Percentiles rank a stretch among this genome's conserved stretches.
These are phyloP conservation scores for Rhodotorula taiwanensis DNA, from an alignment of 768 basidiomycete species.

Conservation along the genomic window DNA sequence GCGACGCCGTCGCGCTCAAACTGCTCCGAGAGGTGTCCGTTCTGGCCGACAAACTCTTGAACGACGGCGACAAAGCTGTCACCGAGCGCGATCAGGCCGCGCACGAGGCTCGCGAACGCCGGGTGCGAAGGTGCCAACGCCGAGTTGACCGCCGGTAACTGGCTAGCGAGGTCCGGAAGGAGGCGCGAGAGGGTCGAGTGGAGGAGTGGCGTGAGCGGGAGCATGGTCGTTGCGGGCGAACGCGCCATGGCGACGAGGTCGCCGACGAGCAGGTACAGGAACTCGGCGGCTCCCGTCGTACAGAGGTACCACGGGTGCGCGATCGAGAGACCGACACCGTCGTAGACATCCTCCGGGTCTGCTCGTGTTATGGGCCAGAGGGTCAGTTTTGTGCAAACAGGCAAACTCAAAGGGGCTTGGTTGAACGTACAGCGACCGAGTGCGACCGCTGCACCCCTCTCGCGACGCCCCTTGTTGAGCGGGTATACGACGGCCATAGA, in stretches of 20 bases:
- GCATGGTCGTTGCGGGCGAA: neutral
- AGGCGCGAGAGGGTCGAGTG: conserved; percentile 16
- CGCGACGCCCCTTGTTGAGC: conserved; percentile 24
- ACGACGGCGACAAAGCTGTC: conserved; percentile 30
- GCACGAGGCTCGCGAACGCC: neutral
- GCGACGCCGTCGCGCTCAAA: conserved; percentile 11
- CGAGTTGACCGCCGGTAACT: conserved; percentile 1
- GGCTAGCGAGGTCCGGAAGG: conserved; percentile 1
- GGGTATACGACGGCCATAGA: conserved; percentile 29
- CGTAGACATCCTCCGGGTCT: conserved; percentile 37
- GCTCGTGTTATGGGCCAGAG: no score
- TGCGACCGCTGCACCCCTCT: conserved; percentile 17
- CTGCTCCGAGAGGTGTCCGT: conserved; percentile 25
- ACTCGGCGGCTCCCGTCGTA: conserved; percentile 35
- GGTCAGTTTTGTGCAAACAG: neutral
- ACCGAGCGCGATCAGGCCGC: conserved; percentile 11
- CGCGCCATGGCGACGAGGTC: neutral
- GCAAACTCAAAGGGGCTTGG: no score
- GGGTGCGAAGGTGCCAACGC: neutral
- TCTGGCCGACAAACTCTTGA: conserved; percentile 17
- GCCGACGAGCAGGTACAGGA: conserved; percentile 27
- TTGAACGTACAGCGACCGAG: conserved; percentile 36
- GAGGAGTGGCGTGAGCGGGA: conserved; percentile 5
- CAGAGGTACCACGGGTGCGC: conserved; percentile 40
- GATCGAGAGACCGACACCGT: conserved; percentile 34